These are phyloP conservation scores for Wakefieldia striispora DNA, from an alignment of 768 basidiomycete genomes.

Conservation along the genomic window DNA sequence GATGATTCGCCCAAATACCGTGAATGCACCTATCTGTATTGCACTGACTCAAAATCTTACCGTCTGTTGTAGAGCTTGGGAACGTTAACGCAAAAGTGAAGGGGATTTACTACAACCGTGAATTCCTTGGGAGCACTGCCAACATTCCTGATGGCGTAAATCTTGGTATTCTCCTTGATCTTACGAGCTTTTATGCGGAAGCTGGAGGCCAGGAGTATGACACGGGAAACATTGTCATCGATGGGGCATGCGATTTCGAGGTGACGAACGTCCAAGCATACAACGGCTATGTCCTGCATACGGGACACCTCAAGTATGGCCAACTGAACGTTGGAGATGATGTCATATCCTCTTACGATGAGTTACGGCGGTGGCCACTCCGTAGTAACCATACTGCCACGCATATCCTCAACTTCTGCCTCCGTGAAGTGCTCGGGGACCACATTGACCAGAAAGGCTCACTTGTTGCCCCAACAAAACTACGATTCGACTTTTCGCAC, in stretches of 20 bases:
- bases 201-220: conserved; percentile 97
- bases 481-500: conserved; percentile 99
- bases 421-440: conserved; percentile 93
- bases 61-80: conserved; percentile 56
- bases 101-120: conserved; percentile 80
- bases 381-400: conserved; percentile 99
- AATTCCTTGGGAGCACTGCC: conserved; percentile 67
- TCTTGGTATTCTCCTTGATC: conserved; percentile 88
- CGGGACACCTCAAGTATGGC: conserved; percentile 89
- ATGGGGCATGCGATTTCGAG: conserved; percentile 88
- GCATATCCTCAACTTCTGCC: conserved; percentile 92
- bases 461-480: conserved; percentile 90
- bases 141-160: conserved; percentile 59
- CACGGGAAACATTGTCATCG: conserved; percentile 92
- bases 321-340: conserved; percentile 72
- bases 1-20: conserved; percentile 92
- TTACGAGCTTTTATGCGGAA: conserved; percentile 96
- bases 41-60: neutral
- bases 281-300: conserved; percentile 94
- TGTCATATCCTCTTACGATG: conserved; percentile 90
- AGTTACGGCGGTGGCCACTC: conserved; percentile 93
- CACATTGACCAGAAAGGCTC: conserved; percentile 99
- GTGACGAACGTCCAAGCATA: conserved; percentile 92
- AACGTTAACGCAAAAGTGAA: conserved; percentile 75
- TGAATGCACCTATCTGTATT: conserved; percentile 37